Conservation (phyloP, 768 basidiomycete genomes). For the Suillus cothurnatus region DNA sequence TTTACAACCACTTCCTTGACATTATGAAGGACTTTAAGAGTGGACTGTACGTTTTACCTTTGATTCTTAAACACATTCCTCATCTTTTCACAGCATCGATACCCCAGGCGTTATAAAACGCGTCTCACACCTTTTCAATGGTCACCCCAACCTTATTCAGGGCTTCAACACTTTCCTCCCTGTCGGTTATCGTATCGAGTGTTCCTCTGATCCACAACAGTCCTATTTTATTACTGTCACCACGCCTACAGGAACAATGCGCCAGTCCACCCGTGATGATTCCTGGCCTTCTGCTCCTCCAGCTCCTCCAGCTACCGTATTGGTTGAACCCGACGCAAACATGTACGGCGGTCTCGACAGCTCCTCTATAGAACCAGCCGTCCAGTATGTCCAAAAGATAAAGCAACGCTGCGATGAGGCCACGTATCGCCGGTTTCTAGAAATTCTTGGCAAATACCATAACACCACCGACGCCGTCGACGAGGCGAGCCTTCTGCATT, state of each 20-base stretch:
- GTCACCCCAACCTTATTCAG: constrained; percentile 89
- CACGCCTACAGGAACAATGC: constrained; percentile 67
- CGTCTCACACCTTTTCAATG: constrained; percentile 90
- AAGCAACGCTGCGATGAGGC: constrained; percentile 92
- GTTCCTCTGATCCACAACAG: constrained; percentile 63
- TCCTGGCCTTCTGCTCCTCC: constrained; percentile 40
- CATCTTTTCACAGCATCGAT: constrained; percentile 68
- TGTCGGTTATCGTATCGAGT: constrained; percentile 91
- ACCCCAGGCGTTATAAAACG: constrained; percentile 97
- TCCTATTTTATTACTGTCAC: constrained; percentile 74
- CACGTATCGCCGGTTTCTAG: constrained; percentile 79
- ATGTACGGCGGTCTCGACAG: constrained; percentile 38
- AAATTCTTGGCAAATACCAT: constrained; percentile 69
- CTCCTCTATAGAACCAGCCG: constrained; percentile 71
- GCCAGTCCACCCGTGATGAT: constrained; percentile 54
- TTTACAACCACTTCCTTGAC: constrained; percentile 65
- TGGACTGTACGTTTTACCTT: constrained; percentile 44
- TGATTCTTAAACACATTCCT: background rate
- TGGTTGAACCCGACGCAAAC: constrained; percentile 20
- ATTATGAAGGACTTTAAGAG: constrained; percentile 81
- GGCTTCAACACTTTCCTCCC: constrained; percentile 99
- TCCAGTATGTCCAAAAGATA: constrained; percentile 96
- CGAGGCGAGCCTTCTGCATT: constrained; percentile 44
- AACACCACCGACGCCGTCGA: constrained; percentile 61
- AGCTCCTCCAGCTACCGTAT: constrained; percentile 6